These are phyloP conservation scores for Thielaviopsis ethacetica DNA, from an alignment of 2,329 filamentous ascomycete species.

Conservation along the genomic window DNA sequence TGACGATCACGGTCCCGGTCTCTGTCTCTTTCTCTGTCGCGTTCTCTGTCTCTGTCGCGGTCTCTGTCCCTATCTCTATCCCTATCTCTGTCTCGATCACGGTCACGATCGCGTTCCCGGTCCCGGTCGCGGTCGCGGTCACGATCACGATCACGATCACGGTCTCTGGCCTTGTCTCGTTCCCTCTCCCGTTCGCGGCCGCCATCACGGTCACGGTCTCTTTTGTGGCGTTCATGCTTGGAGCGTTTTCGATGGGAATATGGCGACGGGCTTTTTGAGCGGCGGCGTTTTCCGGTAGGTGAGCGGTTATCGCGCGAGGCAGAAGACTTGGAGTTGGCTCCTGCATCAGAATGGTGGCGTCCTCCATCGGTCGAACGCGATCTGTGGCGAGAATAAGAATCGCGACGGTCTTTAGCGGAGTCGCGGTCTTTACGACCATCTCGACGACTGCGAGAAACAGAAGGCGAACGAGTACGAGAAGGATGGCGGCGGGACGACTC, in stretches of 20 bases:
- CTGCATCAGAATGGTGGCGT: neutral
- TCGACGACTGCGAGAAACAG: conserved; percentile 1
- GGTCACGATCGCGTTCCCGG: conserved; percentile 2
- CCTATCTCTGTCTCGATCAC: neutral
- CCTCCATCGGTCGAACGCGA: conserved; percentile 1
- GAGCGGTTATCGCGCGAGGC: conserved; percentile 4
- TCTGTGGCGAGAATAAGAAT: conserved; percentile 1
- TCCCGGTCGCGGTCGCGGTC: conserved; percentile 6
- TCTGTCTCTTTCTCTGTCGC: conserved; percentile 4
- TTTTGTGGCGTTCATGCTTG: neutral
- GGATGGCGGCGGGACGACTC: neutral
- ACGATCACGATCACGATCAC: neutral
- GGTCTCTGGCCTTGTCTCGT: neutral
- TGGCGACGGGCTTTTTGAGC: conserved; percentile 9
- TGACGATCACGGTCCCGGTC: neutral
- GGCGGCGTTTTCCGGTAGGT: conserved; percentile 9
- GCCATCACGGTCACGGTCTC: neutral
- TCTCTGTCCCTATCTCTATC: neutral
- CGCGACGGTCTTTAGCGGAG: neutral
- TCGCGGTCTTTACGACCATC: conserved; percentile 1
- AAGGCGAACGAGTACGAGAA: neutral
- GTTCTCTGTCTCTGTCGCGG: conserved; percentile 1
- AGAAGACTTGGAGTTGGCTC: neutral
- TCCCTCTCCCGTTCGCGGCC: neutral
- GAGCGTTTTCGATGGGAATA: conserved; percentile 2